Percentiles rank a stretch among this genome's conserved stretches.
phyloP scores from a whole-genome alignment of 768 basidiomycete genomes.

The Atractiella rhizophila region DNA sequence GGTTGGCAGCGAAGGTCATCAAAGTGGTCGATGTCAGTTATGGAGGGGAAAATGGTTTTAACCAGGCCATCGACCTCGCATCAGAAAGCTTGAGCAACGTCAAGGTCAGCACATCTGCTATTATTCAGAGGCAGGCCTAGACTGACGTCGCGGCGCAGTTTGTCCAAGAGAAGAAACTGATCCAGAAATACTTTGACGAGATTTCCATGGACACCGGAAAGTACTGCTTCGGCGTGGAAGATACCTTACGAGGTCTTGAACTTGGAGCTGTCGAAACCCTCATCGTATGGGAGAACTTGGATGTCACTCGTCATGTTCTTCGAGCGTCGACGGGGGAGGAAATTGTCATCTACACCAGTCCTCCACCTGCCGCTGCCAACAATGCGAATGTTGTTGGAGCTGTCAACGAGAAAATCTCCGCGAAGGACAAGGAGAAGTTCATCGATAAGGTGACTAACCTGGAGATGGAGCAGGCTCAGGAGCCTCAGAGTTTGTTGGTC shows the following conservation, averaged over 20 bases:
- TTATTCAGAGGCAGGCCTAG: too few relatives aligned
- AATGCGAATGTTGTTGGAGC: conserved; percentile 7
- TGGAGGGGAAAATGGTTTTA: conserved; percentile 96
- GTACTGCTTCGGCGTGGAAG: conserved; percentile 93
- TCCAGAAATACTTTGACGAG: conserved; percentile 96
- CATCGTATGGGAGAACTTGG: conserved; percentile 95
- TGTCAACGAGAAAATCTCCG: conserved; percentile 2
- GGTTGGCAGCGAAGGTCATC: conserved; percentile 72
- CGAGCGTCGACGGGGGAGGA: conserved; percentile 69
- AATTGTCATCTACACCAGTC: conserved; percentile 43
- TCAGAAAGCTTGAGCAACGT: conserved; percentile 90
- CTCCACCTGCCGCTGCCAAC: conserved; percentile 12
- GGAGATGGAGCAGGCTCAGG: conserved; percentile 75
- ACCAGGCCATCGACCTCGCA: conserved; percentile 94
- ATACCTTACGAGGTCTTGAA: conserved; percentile 86
- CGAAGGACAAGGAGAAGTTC: conserved; percentile 78
- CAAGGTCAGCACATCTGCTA: too few relatives aligned
- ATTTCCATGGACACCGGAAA: conserved; percentile 90
- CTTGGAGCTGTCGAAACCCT: conserved; percentile 89
- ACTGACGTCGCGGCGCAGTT: too few relatives aligned
- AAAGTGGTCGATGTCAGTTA: conserved; percentile 97
- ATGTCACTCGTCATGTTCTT: conserved; percentile 61
- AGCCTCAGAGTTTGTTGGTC: conserved; percentile 53
- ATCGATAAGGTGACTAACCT: conserved; percentile 74
- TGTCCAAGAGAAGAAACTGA: conserved; percentile 92